Base-by-base conservation (phyloP, 73 alveolate species). In the Diophrys appendiculata region DNA sequence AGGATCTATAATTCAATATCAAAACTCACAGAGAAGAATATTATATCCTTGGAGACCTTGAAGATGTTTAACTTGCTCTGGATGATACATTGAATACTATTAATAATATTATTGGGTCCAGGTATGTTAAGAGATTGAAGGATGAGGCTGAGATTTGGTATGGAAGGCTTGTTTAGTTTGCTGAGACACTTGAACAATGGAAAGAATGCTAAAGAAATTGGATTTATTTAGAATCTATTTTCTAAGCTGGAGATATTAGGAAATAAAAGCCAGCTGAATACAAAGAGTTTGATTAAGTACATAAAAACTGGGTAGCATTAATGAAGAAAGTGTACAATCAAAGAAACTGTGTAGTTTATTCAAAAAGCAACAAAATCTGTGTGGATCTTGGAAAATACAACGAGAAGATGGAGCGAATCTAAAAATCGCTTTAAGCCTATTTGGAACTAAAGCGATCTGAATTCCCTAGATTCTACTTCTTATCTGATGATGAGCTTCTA, bases 161-260 rank as follows among this genome's bases (percentile, higher is more conserved):
- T 77, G 82, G 91, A 56, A 83, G 83, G 53, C 90, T 97, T 69
- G 83, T 88, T 55, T 70, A 90, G 71, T 84, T 93, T 26, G 72
- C 93, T 60, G 97, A 94, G 69, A 96, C 98, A 72, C 85, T 98
- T 29, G 99, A 98, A 79, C 98, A 96, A 90, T 97, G 99, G 99
- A 91, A 96, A 78, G 91, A 93, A 73, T 99, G 95, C 43, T 96
- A 98, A 86, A 88, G 98, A 81, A 97, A 97, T 72, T 98, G 99
- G 99, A 93, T 97, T 81, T 98, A 98, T 92, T 87, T 97, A 64
- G 99, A 95, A 82, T 86, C 78, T 81, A 95, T 95, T 72, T 93
- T 93, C 84, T 55, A 89, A 33, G 90, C 98, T 32, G 94, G 81
- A 27, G 98, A 93, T 77, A 93, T 93, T 73, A 87, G 89, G 76